Conservation (phyloP, 768 basidiomycete genomes). For the Tylopilus plumbeoviolaceoides region DNA sequence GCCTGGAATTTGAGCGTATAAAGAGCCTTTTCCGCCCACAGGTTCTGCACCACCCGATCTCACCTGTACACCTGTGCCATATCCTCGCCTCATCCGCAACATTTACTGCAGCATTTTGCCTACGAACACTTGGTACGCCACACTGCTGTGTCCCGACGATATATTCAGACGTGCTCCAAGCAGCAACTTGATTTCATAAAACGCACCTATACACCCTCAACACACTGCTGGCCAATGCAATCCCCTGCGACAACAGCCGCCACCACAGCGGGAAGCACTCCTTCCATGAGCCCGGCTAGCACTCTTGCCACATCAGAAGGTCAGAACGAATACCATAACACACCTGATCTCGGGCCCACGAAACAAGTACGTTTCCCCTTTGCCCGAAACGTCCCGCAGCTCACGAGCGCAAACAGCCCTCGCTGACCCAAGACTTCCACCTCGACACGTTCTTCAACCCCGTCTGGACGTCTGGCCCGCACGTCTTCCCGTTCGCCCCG, state of each 20-base stretch:
- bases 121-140: background rate
- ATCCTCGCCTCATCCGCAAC: background rate
- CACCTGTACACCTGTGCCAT: background rate
- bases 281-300: background rate
- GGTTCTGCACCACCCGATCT: background rate
- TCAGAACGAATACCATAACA: background rate
- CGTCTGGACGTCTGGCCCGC: conserved; percentile 28
- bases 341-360: background rate
- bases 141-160: background rate
- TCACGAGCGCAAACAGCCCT: background rate
- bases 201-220: background rate
- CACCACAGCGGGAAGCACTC: background rate
- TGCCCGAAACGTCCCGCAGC: too few species aligned
- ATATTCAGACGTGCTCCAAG: background rate
- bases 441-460: conserved; percentile 41
- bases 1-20: background rate
- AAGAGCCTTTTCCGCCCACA: background rate
- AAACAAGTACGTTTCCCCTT: background rate
- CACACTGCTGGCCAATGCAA: background rate
- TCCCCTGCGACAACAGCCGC: background rate
- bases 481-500: conserved; percentile 11
- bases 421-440: conserved; percentile 39
- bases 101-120: conserved; percentile 1
- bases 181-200: background rate
- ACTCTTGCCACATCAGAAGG: background rate